Conservation (phyloP, 768 basidiomycete species). For the Lentinula sp. region DNA sequence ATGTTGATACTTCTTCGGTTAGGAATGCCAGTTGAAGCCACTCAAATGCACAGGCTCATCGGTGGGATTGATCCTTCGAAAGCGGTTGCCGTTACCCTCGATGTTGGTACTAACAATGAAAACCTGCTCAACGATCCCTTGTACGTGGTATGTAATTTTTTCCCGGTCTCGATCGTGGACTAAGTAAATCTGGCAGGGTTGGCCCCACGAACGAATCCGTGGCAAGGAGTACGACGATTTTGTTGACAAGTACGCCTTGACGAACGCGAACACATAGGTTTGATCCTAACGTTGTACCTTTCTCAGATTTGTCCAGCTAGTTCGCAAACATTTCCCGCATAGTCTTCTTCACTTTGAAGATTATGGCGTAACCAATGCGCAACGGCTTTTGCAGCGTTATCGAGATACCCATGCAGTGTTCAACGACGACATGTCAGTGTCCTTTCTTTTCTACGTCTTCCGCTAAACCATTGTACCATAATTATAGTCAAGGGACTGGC, state of each 20-base stretch:
- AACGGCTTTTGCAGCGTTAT: slow-evolving; percentile 58
- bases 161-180: background rate
- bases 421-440: slow-evolving; percentile 76
- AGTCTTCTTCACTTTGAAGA: slow-evolving; percentile 81
- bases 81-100: slow-evolving; percentile 54
- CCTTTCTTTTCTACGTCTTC: background rate
- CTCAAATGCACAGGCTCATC: slow-evolving; percentile 36
- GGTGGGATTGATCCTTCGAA: slow-evolving; percentile 61
- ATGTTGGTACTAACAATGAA: slow-evolving; percentile 76
- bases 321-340: slow-evolving; percentile 63
- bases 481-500: slow-evolving; percentile 62
- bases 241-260: slow-evolving; percentile 52
- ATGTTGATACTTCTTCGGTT: slow-evolving; percentile 8
- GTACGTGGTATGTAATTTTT: slow-evolving; percentile 49
- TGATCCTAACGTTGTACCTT: background rate
- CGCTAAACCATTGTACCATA: too few relatives aligned
- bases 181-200: slow-evolving; percentile 43
- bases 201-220: slow-evolving; percentile 60
- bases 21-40: background rate
- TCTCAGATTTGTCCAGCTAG: slow-evolving; percentile 67
- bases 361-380: slow-evolving; percentile 75
- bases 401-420: slow-evolving; percentile 60
- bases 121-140: slow-evolving; percentile 54
- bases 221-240: slow-evolving; percentile 75
- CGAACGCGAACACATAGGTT: too few relatives aligned